These are phyloP conservation scores for Lenzites betulinus DNA, from an alignment of 768 basidiomycete species.

Conservation along the genomic window DNA sequence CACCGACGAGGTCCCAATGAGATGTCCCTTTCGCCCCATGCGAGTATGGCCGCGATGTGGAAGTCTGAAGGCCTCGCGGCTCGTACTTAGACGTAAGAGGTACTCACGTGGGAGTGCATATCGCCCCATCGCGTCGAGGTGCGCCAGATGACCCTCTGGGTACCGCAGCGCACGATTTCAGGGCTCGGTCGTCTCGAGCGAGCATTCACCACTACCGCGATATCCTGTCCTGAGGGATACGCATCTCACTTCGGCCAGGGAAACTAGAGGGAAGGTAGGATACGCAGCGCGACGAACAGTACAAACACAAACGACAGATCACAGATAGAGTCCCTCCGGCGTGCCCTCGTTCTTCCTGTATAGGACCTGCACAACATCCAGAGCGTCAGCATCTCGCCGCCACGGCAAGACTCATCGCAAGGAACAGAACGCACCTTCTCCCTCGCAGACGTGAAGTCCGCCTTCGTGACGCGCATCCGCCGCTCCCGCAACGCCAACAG, in stretches of 20 bases:
- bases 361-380: slow-evolving; percentile 53
- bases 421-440: slow-evolving; percentile 71
- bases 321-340: slow-evolving; percentile 86
- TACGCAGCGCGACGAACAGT: slow-evolving; percentile 12
- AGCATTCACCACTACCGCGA: neutral
- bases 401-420: slow-evolving; percentile 15
- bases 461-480: slow-evolving; percentile 91
- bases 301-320: slow-evolving; percentile 23
- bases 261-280: slow-evolving; percentile 17
- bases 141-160: no score
- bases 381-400: slow-evolving; percentile 5
- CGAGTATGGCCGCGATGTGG: no score
- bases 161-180: neutral
- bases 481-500: slow-evolving; percentile 91
- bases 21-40: no score
- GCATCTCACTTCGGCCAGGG: neutral
- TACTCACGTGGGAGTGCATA: neutral
- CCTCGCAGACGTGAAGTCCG: slow-evolving; percentile 85
- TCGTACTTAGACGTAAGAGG: neutral
- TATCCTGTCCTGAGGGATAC: neutral
- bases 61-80: no score
- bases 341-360: slow-evolving; percentile 99
- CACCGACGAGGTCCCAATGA: no score
- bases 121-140: neutral
- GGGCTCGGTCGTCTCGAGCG: neutral